phyloP scores from a whole-genome alignment of 140 eudicot species.

The Flaveria floridana region DNA sequence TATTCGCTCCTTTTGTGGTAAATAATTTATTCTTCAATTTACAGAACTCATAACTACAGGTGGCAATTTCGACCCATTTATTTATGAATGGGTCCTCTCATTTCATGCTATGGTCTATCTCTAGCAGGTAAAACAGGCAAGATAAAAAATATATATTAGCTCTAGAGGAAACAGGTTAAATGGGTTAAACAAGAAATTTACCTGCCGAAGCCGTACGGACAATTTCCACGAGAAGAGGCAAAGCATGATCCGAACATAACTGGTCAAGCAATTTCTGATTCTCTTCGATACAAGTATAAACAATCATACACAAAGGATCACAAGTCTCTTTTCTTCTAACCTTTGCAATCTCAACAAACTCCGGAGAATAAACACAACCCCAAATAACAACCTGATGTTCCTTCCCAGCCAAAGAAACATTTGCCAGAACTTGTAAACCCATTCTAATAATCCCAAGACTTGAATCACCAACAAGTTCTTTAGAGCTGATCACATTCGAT shows the following conservation, averaged over 20 bases:
- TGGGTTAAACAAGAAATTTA: conserved; percentile 24
- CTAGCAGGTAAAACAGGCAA: background rate
- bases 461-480: conserved; percentile 31
- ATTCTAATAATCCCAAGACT: conserved; percentile 48
- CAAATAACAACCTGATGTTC: conserved; percentile 55
- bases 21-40: too few species aligned
- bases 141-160: background rate
- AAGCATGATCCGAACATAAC: conserved; percentile 51
- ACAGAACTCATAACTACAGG: too few species aligned
- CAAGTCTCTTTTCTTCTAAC: conserved; percentile 57
- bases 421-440: conserved; percentile 75
- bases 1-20: background rate
- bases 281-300: conserved; percentile 64
- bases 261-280: conserved; percentile 39
- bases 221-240: conserved; percentile 54
- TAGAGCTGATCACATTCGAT: conserved; percentile 33
- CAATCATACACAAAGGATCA: conserved; percentile 80
- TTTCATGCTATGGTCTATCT: background rate
- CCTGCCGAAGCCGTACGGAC: conserved; percentile 57
- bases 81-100: too few species aligned
- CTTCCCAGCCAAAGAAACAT: conserved; percentile 71
- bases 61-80: too few species aligned
- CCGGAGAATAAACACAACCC: conserved; percentile 46
- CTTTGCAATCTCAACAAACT: conserved; percentile 56
- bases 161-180: too few species aligned